Evolutionary conservation across 1,284 basidiomycete genomes (phyloP).

Genomic region (Paramarasmius palmivorus): DNA sequence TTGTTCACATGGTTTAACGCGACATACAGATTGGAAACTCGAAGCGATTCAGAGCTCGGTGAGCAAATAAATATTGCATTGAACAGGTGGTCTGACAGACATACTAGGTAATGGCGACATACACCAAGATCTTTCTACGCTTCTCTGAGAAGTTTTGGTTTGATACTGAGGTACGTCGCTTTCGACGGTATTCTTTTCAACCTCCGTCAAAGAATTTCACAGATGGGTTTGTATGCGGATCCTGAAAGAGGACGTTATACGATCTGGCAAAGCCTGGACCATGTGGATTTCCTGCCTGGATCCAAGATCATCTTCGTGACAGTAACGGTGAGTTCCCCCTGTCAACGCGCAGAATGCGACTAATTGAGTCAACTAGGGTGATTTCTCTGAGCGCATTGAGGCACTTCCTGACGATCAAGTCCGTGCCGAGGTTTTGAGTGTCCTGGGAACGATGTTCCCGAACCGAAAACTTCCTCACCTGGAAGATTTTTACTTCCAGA

Average conservation of each 20-base stretch:
- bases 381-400: constrained; percentile 60
- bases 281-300: constrained; percentile 57
- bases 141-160: constrained; percentile 73
- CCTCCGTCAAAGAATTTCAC: not conserved
- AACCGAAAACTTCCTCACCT: constrained; percentile 53
- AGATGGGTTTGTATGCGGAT: constrained; percentile 70
- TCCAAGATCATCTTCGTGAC: constrained; percentile 66
- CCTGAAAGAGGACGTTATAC: constrained; percentile 63
- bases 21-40: constrained; percentile 48
- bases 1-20: not conserved
- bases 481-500: constrained; percentile 52
- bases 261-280: constrained; percentile 72
- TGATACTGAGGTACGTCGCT: constrained; percentile 51
- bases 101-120: constrained; percentile 75
- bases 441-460: constrained; percentile 62
- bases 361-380: constrained; percentile 39
- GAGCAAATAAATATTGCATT: too few relatives aligned
- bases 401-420: constrained; percentile 47
- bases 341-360: not conserved
- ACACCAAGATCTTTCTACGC: constrained; percentile 72
- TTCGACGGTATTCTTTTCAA: not conserved
- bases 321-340: constrained; percentile 27
- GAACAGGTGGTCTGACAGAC: too few relatives aligned
- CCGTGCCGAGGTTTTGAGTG: constrained; percentile 51
- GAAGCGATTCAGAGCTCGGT: constrained; percentile 67